A percentile compares a stretch with the other conserved stretches of the same genome.
Conservation (phyloP, 2,329 filamentous ascomycete genomes). For the Fusarium sp. region DNA sequence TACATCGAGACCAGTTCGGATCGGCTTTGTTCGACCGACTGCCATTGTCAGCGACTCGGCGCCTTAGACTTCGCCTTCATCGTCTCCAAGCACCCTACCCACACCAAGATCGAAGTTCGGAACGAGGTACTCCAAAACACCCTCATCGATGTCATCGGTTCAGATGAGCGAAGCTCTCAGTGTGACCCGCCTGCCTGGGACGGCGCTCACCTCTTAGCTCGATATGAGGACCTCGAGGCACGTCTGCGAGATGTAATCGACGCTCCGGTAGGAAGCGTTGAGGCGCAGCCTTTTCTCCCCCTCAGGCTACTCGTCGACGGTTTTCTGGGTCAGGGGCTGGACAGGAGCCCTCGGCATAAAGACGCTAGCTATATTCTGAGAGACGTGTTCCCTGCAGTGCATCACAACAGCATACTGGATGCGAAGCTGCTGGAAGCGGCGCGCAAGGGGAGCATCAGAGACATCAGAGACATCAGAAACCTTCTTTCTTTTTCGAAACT, state of each 20-base stretch:
- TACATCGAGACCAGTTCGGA: background rate
- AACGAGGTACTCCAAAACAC: background rate
- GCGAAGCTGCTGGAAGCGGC: background rate
- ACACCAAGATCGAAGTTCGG: background rate
- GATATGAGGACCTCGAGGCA: background rate
- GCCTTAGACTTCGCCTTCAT: background rate
- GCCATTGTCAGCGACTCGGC: background rate
- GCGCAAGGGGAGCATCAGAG: no score
- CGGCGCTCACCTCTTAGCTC: background rate
- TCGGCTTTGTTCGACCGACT: background rate
- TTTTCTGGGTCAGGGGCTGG: no score
- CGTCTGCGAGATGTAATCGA: background rate
- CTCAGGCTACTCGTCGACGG: background rate
- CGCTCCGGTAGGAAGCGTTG: background rate
- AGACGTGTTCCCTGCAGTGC: background rate
- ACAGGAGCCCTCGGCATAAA: background rate
- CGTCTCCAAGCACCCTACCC: background rate
- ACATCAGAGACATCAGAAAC: no score
- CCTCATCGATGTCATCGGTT: background rate
- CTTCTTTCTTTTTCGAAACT: no score
- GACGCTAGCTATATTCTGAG: background rate
- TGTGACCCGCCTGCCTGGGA: background rate
- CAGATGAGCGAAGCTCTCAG: background rate
- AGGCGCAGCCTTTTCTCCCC: background rate
- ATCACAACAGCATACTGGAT: background rate